A percentile compares a stretch with the other conserved stretches of the same genome.
These are phyloP conservation scores for Oenanthe sinensis DNA, from an alignment of 129 eudicot species.

Conservation along the genomic window DNA sequence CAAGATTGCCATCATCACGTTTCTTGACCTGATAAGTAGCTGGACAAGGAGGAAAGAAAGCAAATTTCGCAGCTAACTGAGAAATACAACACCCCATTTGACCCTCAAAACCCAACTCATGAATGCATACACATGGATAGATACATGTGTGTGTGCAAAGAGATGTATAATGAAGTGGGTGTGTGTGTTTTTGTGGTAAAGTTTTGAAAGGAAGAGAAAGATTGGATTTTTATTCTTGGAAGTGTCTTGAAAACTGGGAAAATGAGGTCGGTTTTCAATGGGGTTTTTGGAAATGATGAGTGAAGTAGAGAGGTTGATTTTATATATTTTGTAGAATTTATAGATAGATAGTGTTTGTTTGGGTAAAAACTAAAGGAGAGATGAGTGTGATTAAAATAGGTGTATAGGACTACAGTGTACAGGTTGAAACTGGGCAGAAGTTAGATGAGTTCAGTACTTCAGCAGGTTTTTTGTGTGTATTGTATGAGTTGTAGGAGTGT, in stretches of 20 bases:
- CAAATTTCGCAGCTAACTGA: slow-evolving; percentile 54
- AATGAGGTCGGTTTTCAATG: slow-evolving; percentile 1
- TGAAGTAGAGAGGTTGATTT: neutral
- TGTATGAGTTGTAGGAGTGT: neutral
- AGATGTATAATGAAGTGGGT: neutral
- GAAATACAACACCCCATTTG: slow-evolving; percentile 54
- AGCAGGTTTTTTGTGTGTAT: neutral
- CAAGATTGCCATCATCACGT: slow-evolving; percentile 37
- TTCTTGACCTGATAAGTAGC: slow-evolving; percentile 48
- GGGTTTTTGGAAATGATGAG: slow-evolving; percentile 1
- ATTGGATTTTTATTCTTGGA: neutral
- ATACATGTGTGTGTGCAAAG: neutral
- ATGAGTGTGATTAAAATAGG: neutral
- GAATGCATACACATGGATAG: slow-evolving; percentile 24
- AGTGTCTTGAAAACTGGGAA: neutral
- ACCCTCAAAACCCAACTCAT: slow-evolving; percentile 24
- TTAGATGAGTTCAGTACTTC: neutral
- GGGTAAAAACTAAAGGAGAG: neutral
- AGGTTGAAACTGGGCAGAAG: neutral
- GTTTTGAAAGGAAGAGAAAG: neutral
- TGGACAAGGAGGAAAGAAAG: slow-evolving; percentile 62
- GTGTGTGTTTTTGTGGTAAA: neutral
- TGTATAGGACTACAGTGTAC: slow-evolving; percentile 1
- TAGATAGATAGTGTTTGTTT: neutral
- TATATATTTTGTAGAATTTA: too few species aligned